Evolutionary conservation across 768 basidiomycete genomes (phyloP), one percentile per base, ranked within the genome.

Genomic region (Tylopilus subfusipes): DNA sequence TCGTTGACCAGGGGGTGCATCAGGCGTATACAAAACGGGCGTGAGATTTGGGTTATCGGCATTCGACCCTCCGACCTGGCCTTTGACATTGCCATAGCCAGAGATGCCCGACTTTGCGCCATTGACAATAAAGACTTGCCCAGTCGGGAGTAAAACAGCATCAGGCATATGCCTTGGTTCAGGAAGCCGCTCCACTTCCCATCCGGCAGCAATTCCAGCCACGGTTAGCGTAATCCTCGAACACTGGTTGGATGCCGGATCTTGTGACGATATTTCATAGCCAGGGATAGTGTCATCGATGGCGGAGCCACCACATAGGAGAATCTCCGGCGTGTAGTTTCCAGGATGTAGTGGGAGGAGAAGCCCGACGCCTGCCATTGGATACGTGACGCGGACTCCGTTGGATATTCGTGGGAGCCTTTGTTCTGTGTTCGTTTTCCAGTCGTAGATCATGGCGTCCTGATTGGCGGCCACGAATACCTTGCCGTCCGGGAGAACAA

Each of bases 401-500:
- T 92, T 89, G 8, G 90, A 89, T 60, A 91, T 79, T 42, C 63
- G 69, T 24, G 90, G 90, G 13, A 90, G 78, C 33, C 78, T 71
- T 25, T 68, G 74, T 68, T 90, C 88, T 1, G 71, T 75, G 62
- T 90, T 83, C 12, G 69, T 67, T 59, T 76, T 65, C 88, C 88
- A 90, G 68, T 91, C 78, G 61, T 91, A 92, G 57, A 91, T 83
- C 76, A 85, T 89, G 7, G 87, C 86, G 54, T 90, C 84, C 33
- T 74, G 81, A 65, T 91, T 90, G 5, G 90, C 90, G 27, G 86
- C 88, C 49, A 92, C 77, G 67, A 90, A 91, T 4, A 91, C 59
- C 24, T 68, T 81, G 11, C 85, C 85, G 57, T 88, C 80, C 16
- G 90, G 86, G 39, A 92, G 79, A 39, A 76, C 63, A 61, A 91